A percentile compares a stretch with the other conserved stretches of the same genome.
Evolutionary conservation across 768 basidiomycete species (phyloP).

Genomic region (Boletus sp.): DNA sequence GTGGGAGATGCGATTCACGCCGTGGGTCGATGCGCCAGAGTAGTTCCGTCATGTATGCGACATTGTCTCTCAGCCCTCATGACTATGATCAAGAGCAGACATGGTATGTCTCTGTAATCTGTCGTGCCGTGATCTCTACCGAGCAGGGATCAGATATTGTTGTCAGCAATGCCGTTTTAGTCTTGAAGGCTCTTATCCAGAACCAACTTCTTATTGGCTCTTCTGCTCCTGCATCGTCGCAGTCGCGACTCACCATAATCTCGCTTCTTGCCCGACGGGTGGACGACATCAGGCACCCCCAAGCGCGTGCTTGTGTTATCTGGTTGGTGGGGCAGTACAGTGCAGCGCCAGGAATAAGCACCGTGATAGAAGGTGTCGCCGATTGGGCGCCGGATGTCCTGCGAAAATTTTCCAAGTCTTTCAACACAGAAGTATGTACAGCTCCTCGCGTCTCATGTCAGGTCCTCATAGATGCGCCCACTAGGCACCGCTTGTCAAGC

Average conservation of each 20-base stretch:
- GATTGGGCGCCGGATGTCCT: constrained; percentile 89
- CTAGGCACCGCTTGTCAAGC: constrained; percentile 66
- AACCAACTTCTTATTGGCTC: constrained; percentile 45
- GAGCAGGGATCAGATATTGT: constrained; percentile 54
- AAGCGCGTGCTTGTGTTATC: constrained; percentile 82
- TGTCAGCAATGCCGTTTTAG: constrained; percentile 77
- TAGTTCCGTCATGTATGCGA: constrained; percentile 63
- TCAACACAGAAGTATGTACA: constrained; percentile 59
- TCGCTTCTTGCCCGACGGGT: constrained; percentile 72
- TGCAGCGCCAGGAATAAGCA: constrained; percentile 32
- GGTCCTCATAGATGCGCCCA: neutral
- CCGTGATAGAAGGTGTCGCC: constrained; percentile 53
- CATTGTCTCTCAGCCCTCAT: constrained; percentile 77
- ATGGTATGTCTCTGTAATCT: constrained; percentile 47
- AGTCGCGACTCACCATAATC: constrained; percentile 63
- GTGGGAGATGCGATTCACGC: constrained; percentile 73
- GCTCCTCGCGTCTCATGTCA: neutral
- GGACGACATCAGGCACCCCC: constrained; percentile 74
- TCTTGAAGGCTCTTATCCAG: constrained; percentile 83
- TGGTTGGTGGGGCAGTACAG: constrained; percentile 95
- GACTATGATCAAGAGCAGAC: constrained; percentile 69
- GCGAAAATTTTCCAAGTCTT: constrained; percentile 72
- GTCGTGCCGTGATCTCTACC: neutral
- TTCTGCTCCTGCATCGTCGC: constrained; percentile 26
- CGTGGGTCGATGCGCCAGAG: constrained; percentile 70